phyloP scores from a whole-genome alignment of 176 grass and related monocot genomes.

The Alloteropsis semialata region DNA sequence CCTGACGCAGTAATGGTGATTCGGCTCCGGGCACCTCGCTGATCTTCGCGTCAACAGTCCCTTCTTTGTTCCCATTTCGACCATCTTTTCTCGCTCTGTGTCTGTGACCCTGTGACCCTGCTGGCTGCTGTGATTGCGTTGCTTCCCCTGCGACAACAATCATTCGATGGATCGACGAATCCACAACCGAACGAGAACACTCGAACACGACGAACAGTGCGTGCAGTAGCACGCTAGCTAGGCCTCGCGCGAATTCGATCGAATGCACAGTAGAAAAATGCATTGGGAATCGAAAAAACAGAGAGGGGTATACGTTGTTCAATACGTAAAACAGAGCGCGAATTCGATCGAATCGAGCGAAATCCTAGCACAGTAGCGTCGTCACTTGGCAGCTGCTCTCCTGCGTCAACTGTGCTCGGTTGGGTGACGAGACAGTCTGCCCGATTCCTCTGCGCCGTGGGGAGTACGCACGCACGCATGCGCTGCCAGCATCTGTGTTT shows the following conservation, averaged over 20 bases:
- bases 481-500: neutral
- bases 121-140: neutral
- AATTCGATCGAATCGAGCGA: too few relatives aligned
- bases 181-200: neutral
- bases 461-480: neutral
- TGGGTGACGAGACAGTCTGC: neutral
- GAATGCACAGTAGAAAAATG: too few relatives aligned
- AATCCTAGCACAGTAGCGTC: neutral
- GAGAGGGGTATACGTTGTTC: too few relatives aligned
- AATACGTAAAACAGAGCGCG: too few relatives aligned
- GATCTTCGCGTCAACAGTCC: too few relatives aligned
- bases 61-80: too few relatives aligned
- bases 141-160: neutral
- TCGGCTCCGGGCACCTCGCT: neutral
- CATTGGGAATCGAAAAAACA: too few relatives aligned
- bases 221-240: neutral
- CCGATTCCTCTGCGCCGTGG: neutral
- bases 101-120: neutral
- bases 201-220: neutral
- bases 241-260: too few relatives aligned
- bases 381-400: neutral
- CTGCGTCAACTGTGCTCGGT: neutral
- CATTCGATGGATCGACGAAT: slow-evolving; percentile 7
- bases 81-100: neutral
- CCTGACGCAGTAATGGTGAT: too few relatives aligned